A percentile compares a stretch with the other conserved stretches of the same genome.
These are phyloP conservation scores for Ceratocystis variospora DNA, from an alignment of 2,329 filamentous ascomycete species.

Conservation along the genomic window DNA sequence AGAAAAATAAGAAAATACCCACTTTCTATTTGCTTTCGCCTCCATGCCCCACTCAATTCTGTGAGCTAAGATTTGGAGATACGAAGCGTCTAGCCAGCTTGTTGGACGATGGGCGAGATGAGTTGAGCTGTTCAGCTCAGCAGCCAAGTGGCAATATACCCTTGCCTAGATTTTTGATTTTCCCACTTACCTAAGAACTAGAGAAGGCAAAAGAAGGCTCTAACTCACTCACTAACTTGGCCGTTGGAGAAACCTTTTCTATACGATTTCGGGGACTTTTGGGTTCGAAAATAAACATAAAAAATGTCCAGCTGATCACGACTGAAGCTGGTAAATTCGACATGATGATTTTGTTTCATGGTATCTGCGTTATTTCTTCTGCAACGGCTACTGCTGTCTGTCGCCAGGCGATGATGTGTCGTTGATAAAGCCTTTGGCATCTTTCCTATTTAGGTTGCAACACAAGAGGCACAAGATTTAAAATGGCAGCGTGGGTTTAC, in stretches of 20 bases:
- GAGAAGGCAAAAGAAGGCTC: not conserved
- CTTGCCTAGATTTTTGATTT: not conserved
- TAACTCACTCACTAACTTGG: not conserved
- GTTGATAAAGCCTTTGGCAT: not conserved
- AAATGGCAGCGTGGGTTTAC: not conserved
- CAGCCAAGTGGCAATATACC: not conserved
- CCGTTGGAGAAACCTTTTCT: not conserved
- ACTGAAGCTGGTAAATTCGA: too few species aligned
- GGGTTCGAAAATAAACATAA: too few species aligned
- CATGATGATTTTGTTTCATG: not conserved
- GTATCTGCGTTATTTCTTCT: not conserved
- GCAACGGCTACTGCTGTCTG: not conserved
- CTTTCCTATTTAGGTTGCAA: conserved; percentile 5
- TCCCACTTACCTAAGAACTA: not conserved
- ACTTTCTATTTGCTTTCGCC: not conserved
- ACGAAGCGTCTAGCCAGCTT: not conserved
- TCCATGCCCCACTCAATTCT: not conserved
- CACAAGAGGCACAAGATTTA: not conserved
- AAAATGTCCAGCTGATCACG: too few species aligned
- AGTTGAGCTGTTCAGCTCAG: not conserved
- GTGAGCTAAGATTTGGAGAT: not conserved
- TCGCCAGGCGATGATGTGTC: not conserved
- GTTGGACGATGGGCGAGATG: not conserved
- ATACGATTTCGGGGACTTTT: too few species aligned
- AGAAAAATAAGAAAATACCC: not conserved